A percentile compares a stretch with the other conserved stretches of the same genome.
Conservation (phyloP, 768 basidiomycete species). For the Suillus sp. region DNA sequence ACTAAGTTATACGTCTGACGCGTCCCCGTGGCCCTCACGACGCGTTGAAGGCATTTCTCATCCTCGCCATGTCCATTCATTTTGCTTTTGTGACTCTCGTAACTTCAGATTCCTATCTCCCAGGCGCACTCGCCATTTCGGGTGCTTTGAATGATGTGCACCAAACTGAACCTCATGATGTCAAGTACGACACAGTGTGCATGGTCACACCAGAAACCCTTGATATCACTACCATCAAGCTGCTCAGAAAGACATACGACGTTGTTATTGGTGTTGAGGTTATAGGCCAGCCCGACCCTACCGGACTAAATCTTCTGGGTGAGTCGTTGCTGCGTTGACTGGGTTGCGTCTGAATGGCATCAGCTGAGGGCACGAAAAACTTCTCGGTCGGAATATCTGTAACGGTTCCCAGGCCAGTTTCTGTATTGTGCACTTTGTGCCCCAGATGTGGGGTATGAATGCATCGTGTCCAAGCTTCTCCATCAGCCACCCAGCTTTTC, state of each 20-base stretch:
- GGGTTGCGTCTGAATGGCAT: constrained; percentile 12
- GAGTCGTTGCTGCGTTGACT: constrained; percentile 33
- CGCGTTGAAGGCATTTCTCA: constrained; percentile 11
- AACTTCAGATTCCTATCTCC: constrained; percentile 90
- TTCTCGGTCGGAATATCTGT: constrained; percentile 16
- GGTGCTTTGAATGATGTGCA: constrained; percentile 86
- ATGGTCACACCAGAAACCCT: constrained; percentile 94
- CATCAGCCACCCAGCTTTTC: constrained; percentile 7
- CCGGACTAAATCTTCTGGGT: constrained; percentile 84
- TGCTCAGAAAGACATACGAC: constrained; percentile 78
- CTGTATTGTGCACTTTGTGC: constrained; percentile 13
- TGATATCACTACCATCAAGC: constrained; percentile 77
- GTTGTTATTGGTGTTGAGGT: constrained; percentile 91
- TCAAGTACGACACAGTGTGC: constrained; percentile 74
- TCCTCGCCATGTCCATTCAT: constrained; percentile 55
- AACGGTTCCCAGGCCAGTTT: constrained; percentile 10
- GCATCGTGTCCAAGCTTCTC: constrained; percentile 18
- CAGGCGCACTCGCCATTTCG: constrained; percentile 85
- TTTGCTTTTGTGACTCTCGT: constrained; percentile 92
- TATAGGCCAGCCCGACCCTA: constrained; percentile 68
- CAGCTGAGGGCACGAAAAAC: constrained; percentile 7
- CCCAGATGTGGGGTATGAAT: constrained; percentile 18
- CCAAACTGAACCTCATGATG: constrained; percentile 39
- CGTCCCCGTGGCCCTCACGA: constrained; percentile 21
- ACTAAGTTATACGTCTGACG: constrained; percentile 24